phyloP scores from a whole-genome alignment of 2,329 filamentous ascomycete species.

The Fusarium kyushuense region DNA sequence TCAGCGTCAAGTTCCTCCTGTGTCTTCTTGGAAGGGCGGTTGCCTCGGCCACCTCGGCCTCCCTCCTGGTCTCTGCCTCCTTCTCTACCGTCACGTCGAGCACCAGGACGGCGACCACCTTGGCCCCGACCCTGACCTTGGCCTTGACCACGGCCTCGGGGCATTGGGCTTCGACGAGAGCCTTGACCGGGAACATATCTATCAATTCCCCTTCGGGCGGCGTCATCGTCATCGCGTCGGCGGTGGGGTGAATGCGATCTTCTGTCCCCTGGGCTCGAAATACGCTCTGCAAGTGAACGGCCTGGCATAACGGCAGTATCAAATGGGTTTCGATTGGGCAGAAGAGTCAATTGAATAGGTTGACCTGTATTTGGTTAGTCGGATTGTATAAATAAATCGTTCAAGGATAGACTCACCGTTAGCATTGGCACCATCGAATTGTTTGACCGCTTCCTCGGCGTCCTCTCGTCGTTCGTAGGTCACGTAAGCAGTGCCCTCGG shows the following conservation, averaged over 20 bases:
- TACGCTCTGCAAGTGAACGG: conserved; percentile 70
- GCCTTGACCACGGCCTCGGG: conserved; percentile 59
- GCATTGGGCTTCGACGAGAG: conserved; percentile 68
- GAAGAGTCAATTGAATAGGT: conserved; percentile 79
- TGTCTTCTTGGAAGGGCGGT: conserved; percentile 80
- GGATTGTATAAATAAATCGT: not conserved
- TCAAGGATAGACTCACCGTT: conserved; percentile 65
- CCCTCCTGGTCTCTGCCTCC: conserved; percentile 53
- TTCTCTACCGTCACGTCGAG: conserved; percentile 56
- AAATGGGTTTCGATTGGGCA: conserved; percentile 70
- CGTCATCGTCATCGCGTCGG: conserved; percentile 65
- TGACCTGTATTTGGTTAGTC: conserved; percentile 65
- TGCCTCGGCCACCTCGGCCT: conserved; percentile 56
- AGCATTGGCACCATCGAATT: conserved; percentile 92
- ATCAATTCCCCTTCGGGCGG: conserved; percentile 77
- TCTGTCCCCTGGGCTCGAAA: conserved; percentile 66
- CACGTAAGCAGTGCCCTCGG: conserved; percentile 85
- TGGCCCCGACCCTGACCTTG: conserved; percentile 48
- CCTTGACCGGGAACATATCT: conserved; percentile 77
- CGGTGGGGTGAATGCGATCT: conserved; percentile 70
- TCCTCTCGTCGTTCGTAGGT: conserved; percentile 80
- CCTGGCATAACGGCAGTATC: conserved; percentile 67
- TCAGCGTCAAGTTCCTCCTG: conserved; percentile 94
- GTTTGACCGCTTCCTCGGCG: conserved; percentile 78
- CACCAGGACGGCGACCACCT: conserved; percentile 64